Evolutionary conservation across 768 basidiomycete genomes (phyloP).

Genomic region (Rhizopogon vulgaris): DNA sequence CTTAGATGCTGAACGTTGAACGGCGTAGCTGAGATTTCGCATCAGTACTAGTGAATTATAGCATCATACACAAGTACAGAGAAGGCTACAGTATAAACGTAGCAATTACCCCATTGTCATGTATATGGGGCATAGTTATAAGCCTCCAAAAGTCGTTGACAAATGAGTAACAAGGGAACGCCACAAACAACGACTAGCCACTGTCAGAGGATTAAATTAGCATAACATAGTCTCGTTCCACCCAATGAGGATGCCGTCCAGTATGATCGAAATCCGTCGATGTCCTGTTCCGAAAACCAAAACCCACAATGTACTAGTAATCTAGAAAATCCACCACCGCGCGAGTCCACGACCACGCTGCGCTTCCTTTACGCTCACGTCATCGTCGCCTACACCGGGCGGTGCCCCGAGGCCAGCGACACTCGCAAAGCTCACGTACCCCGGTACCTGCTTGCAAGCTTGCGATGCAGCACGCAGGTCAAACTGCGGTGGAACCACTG

Average conservation of each 20-base stretch:
- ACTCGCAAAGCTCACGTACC: constrained; percentile 63
- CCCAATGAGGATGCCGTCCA: not conserved
- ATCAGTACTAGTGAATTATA: not conserved
- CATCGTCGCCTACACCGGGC: constrained; percentile 36
- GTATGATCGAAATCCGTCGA: not conserved
- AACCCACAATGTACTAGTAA: not conserved
- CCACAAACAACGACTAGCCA: too few relatives aligned
- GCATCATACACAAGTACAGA: not conserved
- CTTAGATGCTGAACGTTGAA: too few relatives aligned
- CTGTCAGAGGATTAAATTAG: not conserved
- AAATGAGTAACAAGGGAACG: not conserved
- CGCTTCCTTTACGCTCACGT: constrained; percentile 15
- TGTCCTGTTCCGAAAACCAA: not conserved
- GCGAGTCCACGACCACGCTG: constrained; percentile 21
- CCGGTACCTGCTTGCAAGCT: constrained; percentile 48
- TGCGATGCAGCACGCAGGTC: constrained; percentile 59
- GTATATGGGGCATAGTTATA: not conserved
- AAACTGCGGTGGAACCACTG: constrained; percentile 39
- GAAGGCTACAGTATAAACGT: not conserved
- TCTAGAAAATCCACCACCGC: constrained; percentile 26
- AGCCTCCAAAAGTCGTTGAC: not conserved
- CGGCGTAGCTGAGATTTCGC: not conserved
- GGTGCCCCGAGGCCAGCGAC: constrained; percentile 65
- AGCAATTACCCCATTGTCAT: not conserved
- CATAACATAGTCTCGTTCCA: constrained; percentile 1